Base-by-base conservation (phyloP, 2,329 filamentous ascomycete genomes). In the Fusarium domesticum region DNA sequence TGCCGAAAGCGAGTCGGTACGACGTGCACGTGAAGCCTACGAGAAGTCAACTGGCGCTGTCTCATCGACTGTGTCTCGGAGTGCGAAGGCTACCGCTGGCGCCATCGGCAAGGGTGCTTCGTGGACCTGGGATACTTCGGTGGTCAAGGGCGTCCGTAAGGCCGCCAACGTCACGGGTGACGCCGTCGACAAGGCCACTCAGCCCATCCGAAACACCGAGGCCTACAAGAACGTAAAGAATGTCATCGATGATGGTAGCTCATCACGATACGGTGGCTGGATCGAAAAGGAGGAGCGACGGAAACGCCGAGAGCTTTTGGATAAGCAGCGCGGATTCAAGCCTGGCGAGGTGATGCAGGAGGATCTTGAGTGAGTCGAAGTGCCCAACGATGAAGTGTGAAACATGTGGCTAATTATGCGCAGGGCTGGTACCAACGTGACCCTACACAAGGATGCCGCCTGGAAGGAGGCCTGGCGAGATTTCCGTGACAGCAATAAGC, bases 401-500 rank as follows among this genome's bases (percentile, higher is more conserved):
- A 20, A 17, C 4, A 15, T 15, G 12, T 18, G 53, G 60, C 66
- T 70, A 64, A 72, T 54, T 48, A 45, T 32, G 15, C 4, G 19
- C 56, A 96, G 93, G 46, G 93, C 93, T 47, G 93, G 93, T 48
- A 96, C 91, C 45, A 95, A 95, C 63, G 75, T 98, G 37, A 97
- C 92, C 1, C 67, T 98, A 1, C 93, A 98, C 77, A 98, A 98
- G 71, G 93, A 98, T 59, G 85, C 93, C 12, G 88, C 87, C 17
- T 97, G 92, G 89, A 96, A 96, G 71, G 92, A 97, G 68, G 89
- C 90, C n/a, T 98, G 93, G 93, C 83, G 85, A 60, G 87, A 93
- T 39, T 98, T 97, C 80, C 85, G 87, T 52, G 93, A 98, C 66
- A 83, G 83, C 54, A 96, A 85, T 70, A 89, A 86, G 58, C 70